Evolutionary conservation across 2,329 filamentous ascomycete genomes (phyloP).

Genomic region (Intubia oerlemansii): DNA sequence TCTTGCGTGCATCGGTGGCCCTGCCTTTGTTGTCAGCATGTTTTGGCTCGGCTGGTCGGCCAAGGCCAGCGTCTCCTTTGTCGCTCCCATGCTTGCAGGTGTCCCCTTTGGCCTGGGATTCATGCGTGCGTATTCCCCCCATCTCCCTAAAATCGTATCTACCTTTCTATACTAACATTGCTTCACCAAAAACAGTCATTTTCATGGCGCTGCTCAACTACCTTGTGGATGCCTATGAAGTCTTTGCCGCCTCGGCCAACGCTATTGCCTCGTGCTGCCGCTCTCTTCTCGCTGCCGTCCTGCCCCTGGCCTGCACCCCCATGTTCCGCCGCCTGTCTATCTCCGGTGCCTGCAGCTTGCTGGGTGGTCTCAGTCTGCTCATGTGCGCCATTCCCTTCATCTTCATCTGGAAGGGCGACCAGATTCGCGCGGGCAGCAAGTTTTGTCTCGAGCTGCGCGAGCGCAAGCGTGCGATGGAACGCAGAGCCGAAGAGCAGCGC

Average conservation of each 20-base stretch:
- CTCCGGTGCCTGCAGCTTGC: conserved; percentile 27
- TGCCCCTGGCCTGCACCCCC: conserved; percentile 31
- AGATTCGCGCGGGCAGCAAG: conserved; percentile 31
- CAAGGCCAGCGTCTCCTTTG: conserved; percentile 23
- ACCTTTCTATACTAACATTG: neutral
- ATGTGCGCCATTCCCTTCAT: conserved; percentile 30
- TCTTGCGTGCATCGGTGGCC: conserved; percentile 48
- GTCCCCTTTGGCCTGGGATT: conserved; percentile 40
- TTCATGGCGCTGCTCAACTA: conserved; percentile 34
- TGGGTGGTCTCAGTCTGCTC: conserved; percentile 25
- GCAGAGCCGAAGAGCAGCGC: conserved; percentile 17
- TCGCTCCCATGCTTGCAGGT: conserved; percentile 36
- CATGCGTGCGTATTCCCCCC: conserved; percentile 17
- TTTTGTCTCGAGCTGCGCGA: conserved; percentile 40
- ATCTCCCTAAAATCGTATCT: neutral
- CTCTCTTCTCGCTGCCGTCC: conserved; percentile 27
- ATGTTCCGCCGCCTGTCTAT: conserved; percentile 28
- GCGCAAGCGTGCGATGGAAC: conserved; percentile 24
- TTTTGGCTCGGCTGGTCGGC: conserved; percentile 44
- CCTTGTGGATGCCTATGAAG: conserved; percentile 36
- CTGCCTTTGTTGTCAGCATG: conserved; percentile 32
- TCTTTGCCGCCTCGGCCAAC: conserved; percentile 36
- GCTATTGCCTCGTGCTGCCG: conserved; percentile 27
- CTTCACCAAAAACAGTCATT: conserved; percentile 21
- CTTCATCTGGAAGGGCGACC: conserved; percentile 31